Percentiles rank a stretch among this genome's conserved stretches.
Evolutionary conservation across 192 early-diverging fungal species (phyloP).

Genomic region (Gigaspora rosea): DNA sequence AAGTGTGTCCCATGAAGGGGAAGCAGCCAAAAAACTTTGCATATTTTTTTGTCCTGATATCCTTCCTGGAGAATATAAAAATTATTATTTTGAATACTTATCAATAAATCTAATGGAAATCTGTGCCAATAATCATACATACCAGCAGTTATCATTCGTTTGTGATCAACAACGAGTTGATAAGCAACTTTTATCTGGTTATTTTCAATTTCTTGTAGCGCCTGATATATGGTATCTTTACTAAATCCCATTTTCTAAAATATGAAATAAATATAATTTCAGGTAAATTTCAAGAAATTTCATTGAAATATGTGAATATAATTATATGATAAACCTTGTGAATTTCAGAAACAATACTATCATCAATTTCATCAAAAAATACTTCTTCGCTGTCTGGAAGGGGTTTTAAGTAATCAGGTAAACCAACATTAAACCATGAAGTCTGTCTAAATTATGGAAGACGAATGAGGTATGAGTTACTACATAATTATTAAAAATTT

Average conservation of each 20-base stretch:
- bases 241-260: constrained; percentile 77
- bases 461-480: neutral
- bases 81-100: neutral
- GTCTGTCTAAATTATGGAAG: constrained; percentile 56
- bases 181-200: constrained; percentile 98
- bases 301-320: neutral
- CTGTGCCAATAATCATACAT: constrained; percentile 21
- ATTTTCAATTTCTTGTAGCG: constrained; percentile 81
- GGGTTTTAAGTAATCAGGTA: constrained; percentile 92
- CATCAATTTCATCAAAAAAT: constrained; percentile 69
- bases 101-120: neutral
- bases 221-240: constrained; percentile 65
- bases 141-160: constrained; percentile 66
- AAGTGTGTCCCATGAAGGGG: constrained; percentile 69
- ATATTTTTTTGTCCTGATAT: constrained; percentile 57
- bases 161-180: constrained; percentile 89
- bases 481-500: neutral
- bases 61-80: constrained; percentile 33
- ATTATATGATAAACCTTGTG: constrained; percentile 51
- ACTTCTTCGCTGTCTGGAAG: constrained; percentile 72
- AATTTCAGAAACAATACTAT: constrained; percentile 78
- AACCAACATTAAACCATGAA: constrained; percentile 88
- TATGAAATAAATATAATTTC: neutral
- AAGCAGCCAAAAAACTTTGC: constrained; percentile 67
- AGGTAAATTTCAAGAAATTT: neutral